Conservation (phyloP, 768 basidiomycete genomes). For the Wakefieldia striispora region DNA sequence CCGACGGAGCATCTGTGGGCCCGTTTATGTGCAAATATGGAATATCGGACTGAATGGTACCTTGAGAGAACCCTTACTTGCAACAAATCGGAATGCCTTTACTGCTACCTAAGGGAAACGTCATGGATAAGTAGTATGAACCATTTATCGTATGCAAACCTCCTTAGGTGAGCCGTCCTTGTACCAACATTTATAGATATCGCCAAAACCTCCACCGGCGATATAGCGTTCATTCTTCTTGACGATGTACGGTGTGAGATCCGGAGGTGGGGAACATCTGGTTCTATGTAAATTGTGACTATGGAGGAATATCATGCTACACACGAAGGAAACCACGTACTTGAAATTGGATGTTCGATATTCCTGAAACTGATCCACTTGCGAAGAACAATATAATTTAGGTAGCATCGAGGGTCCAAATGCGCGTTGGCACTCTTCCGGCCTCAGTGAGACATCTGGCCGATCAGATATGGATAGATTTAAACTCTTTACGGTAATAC, state of each 20-base stretch:
- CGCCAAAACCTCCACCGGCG: conserved; percentile 13
- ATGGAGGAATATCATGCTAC: not conserved
- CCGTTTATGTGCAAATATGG: no score
- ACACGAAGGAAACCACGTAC: not conserved
- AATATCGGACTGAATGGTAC: not conserved
- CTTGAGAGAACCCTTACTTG: not conserved
- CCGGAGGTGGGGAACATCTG: not conserved
- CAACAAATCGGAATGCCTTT: conserved; percentile 17
- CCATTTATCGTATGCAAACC: not conserved
- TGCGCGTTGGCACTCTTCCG: no score
- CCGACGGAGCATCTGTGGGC: no score
- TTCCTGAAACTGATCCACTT: no score
- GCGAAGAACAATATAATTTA: no score
- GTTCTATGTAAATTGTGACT: not conserved
- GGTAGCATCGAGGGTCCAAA: no score
- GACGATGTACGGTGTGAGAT: conserved; percentile 11
- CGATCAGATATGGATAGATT: no score
- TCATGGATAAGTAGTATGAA: not conserved
- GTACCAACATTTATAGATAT: conserved; percentile 13
- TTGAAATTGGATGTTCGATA: not conserved
- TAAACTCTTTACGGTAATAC: no score
- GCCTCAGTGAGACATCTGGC: no score
- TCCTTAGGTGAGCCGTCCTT: conserved; percentile 1
- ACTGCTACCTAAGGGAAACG: conserved; percentile 19
- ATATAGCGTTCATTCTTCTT: not conserved